Evolutionary conservation across 352 stramenopile species (phyloP).

Genomic region (Phytophthora sp.): DNA sequence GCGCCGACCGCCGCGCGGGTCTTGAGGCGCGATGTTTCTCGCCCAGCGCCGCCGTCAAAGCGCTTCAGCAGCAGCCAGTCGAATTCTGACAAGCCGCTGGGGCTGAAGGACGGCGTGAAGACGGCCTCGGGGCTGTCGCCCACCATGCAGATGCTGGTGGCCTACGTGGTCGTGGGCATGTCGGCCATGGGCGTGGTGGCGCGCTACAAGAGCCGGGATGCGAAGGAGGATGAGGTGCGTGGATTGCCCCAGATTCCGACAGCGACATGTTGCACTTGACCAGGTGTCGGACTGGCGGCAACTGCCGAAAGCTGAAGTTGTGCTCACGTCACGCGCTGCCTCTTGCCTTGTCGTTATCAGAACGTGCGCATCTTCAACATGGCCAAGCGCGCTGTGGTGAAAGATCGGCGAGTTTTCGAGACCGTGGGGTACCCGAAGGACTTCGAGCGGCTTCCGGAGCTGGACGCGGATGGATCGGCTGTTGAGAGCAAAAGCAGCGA

Average conservation of each 20-base stretch:
- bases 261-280: constrained; percentile 14
- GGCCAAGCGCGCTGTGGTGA: constrained; percentile 76
- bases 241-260: background rate
- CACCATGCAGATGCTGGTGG: constrained; percentile 59
- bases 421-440: constrained; percentile 76
- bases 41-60: background rate
- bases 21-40: background rate
- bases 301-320: constrained; percentile 15
- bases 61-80: constrained; percentile 24
- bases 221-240: constrained; percentile 57
- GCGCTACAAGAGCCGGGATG: constrained; percentile 62
- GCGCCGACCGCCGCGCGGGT: background rate
- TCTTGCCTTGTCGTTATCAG: constrained; percentile 17
- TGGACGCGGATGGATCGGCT: constrained; percentile 12
- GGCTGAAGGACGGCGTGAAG: constrained; percentile 46
- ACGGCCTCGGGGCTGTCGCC: constrained; percentile 39
- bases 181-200: constrained; percentile 62
- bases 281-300: background rate
- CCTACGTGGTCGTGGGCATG: constrained; percentile 63
- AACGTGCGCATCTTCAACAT: constrained; percentile 76
- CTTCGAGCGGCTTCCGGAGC: constrained; percentile 49
- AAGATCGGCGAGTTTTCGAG: constrained; percentile 77
- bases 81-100: constrained; percentile 35
- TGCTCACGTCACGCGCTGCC: constrained; percentile 6
- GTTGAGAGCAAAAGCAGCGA: constrained; percentile 24